Evolutionary conservation across 495 filamentous ascomycete species (phyloP), one percentile per base, ranked within the genome.

Genomic region (Aspergillus sclerotiicarbonarius): DNA sequence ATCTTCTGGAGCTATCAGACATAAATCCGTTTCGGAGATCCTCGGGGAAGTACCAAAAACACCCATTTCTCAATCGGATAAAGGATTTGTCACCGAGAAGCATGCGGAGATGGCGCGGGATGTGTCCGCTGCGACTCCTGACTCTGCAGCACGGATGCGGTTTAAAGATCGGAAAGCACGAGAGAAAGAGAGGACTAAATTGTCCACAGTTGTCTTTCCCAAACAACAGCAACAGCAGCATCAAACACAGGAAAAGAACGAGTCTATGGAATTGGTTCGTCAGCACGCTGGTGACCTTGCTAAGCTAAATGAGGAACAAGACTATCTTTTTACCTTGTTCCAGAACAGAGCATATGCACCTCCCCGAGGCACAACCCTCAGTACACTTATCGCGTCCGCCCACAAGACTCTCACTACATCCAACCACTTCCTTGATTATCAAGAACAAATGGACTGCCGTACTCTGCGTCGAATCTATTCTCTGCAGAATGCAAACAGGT

Each of bases 251-350:
- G 60, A 81, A 56, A 76, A 74, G 29, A 51, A 57, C 37, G 74
- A 76, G 20, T 62, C 67, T 30, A 63, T 68, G 66, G 71, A 72
- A 33, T 60, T 77, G 20, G 53, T 70, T 13, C 66, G 70, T 44
- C 71, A 77, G 46, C 75, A 82, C 10, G 71, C 80, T 44, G 71
- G 70, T 37, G 76, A 82, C 55, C 69, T 80, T 58, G 72, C 73
- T 16, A 74, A 73, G 50, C 58, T 80, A 43, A 77, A 84, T 60
- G 77, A 82, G 57, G 77, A 82, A 39, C 73, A 79, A 66, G 92
- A 96, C 62, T 96, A 96, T 67, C 87, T 94, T 53, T 85, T 88
- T 48, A 88, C 89, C 1, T 75, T 96, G 13, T 96, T 95, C 58
- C 70, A 80, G 67, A 89, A 74, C 70, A 88, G 83, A 74, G 88